These are phyloP conservation scores for Fomes fomentarius DNA, from an alignment of 1,284 basidiomycete species.

Conservation along the genomic window DNA sequence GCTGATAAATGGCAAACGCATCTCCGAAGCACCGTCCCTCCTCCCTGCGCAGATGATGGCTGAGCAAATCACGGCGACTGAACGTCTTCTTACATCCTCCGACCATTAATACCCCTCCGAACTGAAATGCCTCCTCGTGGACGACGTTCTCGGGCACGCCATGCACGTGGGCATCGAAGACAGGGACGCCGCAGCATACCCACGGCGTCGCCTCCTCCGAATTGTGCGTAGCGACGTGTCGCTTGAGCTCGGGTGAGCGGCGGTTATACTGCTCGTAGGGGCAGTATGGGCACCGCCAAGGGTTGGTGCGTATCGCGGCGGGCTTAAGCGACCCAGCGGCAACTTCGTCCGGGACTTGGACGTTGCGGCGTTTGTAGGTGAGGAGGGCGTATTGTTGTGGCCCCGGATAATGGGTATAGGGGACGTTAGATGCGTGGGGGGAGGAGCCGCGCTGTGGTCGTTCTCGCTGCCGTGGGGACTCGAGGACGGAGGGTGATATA, in stretches of 20 bases:
- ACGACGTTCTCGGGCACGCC: background rate
- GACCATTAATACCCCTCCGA: slow-evolving; percentile 17
- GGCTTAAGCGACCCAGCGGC: background rate
- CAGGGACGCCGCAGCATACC: slow-evolving; percentile 7
- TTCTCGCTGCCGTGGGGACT: too few species aligned
- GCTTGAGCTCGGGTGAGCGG: slow-evolving; percentile 55
- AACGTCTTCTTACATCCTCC: slow-evolving; percentile 56
- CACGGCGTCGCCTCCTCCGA: slow-evolving; percentile 29
- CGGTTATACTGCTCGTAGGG: slow-evolving; percentile 38
- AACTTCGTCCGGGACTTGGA: background rate
- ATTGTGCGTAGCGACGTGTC: slow-evolving; percentile 56
- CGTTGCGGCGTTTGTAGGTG: background rate
- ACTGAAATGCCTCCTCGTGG: slow-evolving; percentile 8
- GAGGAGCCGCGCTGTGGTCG: too few species aligned
- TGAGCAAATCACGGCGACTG: slow-evolving; percentile 59
- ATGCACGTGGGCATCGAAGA: background rate
- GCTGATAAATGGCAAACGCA: slow-evolving; percentile 8
- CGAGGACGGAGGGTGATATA: too few species aligned
- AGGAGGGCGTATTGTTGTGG: background rate
- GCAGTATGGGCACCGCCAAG: slow-evolving; percentile 15
- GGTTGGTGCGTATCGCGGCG: too few species aligned
- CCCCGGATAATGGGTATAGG: background rate
- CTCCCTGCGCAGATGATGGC: slow-evolving; percentile 52
- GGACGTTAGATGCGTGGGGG: background rate
- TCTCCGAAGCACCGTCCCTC: slow-evolving; percentile 45